Evolutionary conservation across 139 green algal genomes (phyloP).

Genomic region (Eudorina sp.): DNA sequence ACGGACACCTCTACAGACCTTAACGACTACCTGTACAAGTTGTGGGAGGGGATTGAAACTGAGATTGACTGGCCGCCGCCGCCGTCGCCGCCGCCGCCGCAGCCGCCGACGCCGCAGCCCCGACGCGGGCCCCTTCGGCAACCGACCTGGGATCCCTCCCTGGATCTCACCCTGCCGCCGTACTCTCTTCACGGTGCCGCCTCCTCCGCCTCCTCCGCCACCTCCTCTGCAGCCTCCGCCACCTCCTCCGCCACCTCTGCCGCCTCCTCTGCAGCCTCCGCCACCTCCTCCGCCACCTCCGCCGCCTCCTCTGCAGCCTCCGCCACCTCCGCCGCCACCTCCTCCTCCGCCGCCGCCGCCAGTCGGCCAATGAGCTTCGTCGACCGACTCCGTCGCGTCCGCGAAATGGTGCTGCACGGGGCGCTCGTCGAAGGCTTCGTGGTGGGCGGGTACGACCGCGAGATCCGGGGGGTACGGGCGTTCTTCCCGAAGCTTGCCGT

Average conservation of each 20-base stretch:
- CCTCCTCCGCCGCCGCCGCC: not conserved
- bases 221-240: too few relatives aligned
- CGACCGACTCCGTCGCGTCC: not conserved
- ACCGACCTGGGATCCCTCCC: too few relatives aligned
- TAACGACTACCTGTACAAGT: too few relatives aligned
- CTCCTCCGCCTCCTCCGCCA: too few relatives aligned
- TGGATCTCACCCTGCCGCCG: too few relatives aligned
- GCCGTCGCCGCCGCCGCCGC: too few relatives aligned
- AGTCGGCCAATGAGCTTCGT: not conserved
- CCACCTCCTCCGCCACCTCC: not conserved
- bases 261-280: not conserved
- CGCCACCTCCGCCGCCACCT: not conserved
- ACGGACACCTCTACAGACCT: too few relatives aligned
- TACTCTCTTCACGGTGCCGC: too few relatives aligned
- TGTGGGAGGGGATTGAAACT: too few relatives aligned
- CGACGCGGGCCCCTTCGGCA: too few relatives aligned
- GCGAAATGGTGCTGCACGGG: not conserved
- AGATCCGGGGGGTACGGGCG: not conserved
- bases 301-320: not conserved
- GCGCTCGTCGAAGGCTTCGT: not conserved
- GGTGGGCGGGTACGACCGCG: not conserved
- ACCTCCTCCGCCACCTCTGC: not conserved
- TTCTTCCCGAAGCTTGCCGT: not conserved
- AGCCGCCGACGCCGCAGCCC: too few relatives aligned
- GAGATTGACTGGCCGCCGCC: too few relatives aligned